Base-by-base conservation (phyloP, 352 stramenopile species). In the Albugo candida region DNA sequence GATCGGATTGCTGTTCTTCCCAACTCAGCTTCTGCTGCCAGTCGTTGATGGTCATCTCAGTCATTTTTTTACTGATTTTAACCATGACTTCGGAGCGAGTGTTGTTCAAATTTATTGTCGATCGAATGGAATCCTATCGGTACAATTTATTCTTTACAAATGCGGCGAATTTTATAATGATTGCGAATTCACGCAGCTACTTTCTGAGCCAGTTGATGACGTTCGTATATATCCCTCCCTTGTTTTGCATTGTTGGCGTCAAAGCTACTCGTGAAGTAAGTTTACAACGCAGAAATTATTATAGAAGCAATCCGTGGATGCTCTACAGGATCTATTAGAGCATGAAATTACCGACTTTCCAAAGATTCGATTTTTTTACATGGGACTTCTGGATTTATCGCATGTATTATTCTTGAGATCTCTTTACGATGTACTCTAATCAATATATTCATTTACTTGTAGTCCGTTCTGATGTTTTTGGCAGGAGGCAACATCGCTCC, bases 101-200 rank as follows among this genome's bases (percentile, higher is more conserved):
- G 52, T 65, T 85, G 47, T 92, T 92, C 52, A 92, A 92, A 53
- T 55, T 83, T 43, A 82, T 92, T 74, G 63, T 92, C 37, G 79
- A 92, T 43, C 76, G 76, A 41, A 92, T 92, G 79, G 70, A 86
- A 52, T 88, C 76, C 45, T 92, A 92, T 58, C 72, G 76, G 74
- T 89, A 44, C 13, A 61, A 41, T 20, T 13, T 11, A 12, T 14
- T 48, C 11, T 20, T 19, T 14, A 13, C 4, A n/a, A 14, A 43
- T 43, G 17, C 8, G 24, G 24, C 8, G 8, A 31, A 31, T 10
- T 31, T 31, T 3, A 31, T 31, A 31, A 8, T 31, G 8, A 31
- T 31, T 14, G 16, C 14, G 14, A 20, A 13, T 5, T 21, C 3
- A 47, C 12, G 12, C 41, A 87, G 77, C 57, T 92, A 92, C 56